phyloP scores from a whole-genome alignment of 495 filamentous ascomycete species.

The Penicillium flavigenum region DNA sequence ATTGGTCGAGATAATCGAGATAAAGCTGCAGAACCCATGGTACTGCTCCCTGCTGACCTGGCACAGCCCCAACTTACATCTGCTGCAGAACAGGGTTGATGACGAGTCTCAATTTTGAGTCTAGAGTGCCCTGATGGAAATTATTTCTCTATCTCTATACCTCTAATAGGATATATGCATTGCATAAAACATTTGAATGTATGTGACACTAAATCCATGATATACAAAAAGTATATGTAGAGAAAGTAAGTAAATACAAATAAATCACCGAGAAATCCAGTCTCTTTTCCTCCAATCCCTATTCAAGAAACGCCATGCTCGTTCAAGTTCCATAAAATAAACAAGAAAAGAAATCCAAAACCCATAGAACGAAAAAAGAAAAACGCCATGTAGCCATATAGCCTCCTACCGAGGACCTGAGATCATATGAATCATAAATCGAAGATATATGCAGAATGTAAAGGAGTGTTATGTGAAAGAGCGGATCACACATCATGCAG shows the following conservation, averaged over 20 bases:
- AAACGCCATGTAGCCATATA: slow-evolving; percentile 6
- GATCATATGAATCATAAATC: slow-evolving; percentile 8
- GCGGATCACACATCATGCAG: slow-evolving; percentile 15
- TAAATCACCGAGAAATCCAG: background rate
- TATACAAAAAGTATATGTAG: slow-evolving; percentile 3
- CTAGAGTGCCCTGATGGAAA: background rate
- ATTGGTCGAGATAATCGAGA: background rate
- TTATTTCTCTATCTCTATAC: background rate
- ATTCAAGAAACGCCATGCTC: slow-evolving; percentile 2
- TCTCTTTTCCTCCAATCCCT: background rate
- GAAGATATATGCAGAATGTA: slow-evolving; percentile 11
- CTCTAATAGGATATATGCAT: background rate
- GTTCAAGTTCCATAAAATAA: background rate
- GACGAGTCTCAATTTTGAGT: background rate
- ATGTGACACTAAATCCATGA: slow-evolving; percentile 4
- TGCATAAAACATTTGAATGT: background rate
- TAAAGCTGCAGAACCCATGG: background rate
- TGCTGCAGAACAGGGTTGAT: background rate
- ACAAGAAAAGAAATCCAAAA: background rate
- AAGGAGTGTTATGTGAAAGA: slow-evolving; percentile 15
- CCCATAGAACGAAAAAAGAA: background rate
- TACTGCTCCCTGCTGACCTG: background rate
- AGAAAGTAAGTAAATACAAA: background rate
- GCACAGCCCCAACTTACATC: slow-evolving; percentile 2
- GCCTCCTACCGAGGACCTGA: background rate